Evolutionary conservation across 179 eudicot genomes (phyloP), one percentile per base, ranked within the genome.

Genomic region (Silene coronaria): DNA sequence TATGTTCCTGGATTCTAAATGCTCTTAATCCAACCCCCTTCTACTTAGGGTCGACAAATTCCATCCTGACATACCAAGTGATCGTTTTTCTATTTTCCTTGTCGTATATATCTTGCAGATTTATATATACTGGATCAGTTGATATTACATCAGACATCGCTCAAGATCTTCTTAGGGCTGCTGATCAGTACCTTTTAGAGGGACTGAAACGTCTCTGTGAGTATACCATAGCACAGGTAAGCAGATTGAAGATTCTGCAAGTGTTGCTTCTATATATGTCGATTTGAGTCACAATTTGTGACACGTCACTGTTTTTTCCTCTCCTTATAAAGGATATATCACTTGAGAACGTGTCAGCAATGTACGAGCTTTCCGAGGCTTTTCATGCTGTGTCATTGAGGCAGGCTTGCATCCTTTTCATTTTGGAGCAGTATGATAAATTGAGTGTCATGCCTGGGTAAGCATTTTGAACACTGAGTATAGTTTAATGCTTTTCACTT

Each of bases 181-280:
- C 98, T 12, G 98, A 91, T 82, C 98, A 91, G 81, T 93, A 93
- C 83, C 92, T 93, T 42, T 70, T 93, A 75, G 97, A 93, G 60
- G 98, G 98, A 42, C 88, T 93, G 11, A 93, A 93, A 78, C 93
- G 91, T 42, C 88, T 88, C 9, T 93, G 98, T 55, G 98, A 93
- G 84, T 91, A 78, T 73, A 80, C 96, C 69, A 91, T 93, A 80
- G 96, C 96, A 32, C 87, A 93, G 91, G 97, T 92, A 58, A 84
- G 82, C 38, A 28, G 36, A 63, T 42, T 22, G 53, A 53, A 71
- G 6, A 30, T 24, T 77, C 24, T 42, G 21, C 22, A 16, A 8
- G 26, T 28, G 22, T 9, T 75, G 68, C 61, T 64, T 78, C 24
- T 45, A 13, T 71, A 67, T 10, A 48, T 34, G 34, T 21, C 26